These are phyloP conservation scores for Chalaropsis thielavioides DNA, from an alignment of 2,329 filamentous ascomycete species.

Conservation along the genomic window DNA sequence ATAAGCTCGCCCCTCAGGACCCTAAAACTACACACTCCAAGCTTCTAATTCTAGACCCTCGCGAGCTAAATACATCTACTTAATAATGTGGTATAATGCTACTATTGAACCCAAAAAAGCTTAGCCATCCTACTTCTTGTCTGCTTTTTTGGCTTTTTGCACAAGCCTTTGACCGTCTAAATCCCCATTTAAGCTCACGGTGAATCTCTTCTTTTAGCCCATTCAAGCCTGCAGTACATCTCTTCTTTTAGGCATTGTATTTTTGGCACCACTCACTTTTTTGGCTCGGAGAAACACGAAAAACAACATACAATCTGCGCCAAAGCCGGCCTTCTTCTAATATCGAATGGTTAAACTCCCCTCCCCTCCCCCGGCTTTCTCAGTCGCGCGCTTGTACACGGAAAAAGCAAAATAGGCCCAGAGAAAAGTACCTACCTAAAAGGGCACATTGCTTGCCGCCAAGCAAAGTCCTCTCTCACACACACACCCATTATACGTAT, in stretches of 20 bases:
- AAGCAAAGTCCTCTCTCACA: neutral
- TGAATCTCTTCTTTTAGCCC: too few relatives aligned
- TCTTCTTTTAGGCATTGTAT: neutral
- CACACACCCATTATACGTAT: too few relatives aligned
- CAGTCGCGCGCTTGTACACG: neutral
- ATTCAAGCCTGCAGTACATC: too few relatives aligned
- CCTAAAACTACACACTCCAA: too few relatives aligned
- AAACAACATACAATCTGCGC: neutral
- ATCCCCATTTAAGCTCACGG: neutral
- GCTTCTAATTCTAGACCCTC: neutral
- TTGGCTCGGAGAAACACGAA: neutral
- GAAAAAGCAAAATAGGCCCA: neutral
- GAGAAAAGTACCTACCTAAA: too few relatives aligned
- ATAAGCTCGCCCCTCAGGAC: neutral
- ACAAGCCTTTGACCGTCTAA: neutral
- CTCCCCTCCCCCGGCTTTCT: too few relatives aligned
- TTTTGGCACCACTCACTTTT: neutral
- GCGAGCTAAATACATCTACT: too few relatives aligned
- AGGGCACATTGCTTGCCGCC: neutral
- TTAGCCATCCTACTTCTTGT: neutral
- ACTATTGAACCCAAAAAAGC: too few relatives aligned
- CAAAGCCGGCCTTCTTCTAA: neutral
- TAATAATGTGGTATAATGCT: too few relatives aligned
- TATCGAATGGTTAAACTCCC: too few relatives aligned
- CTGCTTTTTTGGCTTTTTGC: neutral